Base-by-base conservation (phyloP, 1,284 basidiomycete species). In the Rhodotorula glutinis region DNA sequence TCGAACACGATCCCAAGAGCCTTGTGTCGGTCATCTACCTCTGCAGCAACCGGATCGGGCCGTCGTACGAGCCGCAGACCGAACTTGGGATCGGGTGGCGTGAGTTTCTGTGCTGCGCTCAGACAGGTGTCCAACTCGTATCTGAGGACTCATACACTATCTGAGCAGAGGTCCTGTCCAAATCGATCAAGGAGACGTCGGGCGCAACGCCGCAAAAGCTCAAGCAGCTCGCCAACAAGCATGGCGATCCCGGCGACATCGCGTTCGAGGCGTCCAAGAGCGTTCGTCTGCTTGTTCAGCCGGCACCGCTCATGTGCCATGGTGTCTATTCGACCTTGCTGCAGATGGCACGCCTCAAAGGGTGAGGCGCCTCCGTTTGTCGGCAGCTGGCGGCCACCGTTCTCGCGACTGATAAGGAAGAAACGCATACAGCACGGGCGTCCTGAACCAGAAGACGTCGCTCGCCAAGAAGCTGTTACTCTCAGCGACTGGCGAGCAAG, bases 11-110 rank as follows among this genome's bases (percentile, higher is more conserved):
- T 74, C 85, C 89, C 0, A 68, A 81, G 16, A 89, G 90, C 53
- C 83, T 96, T 53, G 79, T 89, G 52, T 84, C 90, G 19, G 83
- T 90, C n/a, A 81, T 95, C n/a, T 96, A 95, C 79, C 85, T 96
- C 33, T 82, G 94, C 49, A 91, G 90, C 33, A 96, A 94, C 78
- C 86, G 90, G 44, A 84, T 96, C 44, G 85, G 87, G 1, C 91
- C 92, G 23, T 73, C 78, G 0, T 79, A 80, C 67, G 79, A 79
- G 30, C 29, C 47, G 40, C 78, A 77, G 51, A 71, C 79, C 21
- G 79, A 80, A 65, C 77, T 80, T 19, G 80, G 80, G 3, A 67
- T 81, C 11, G 80, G 80, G 13, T 74, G 77, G 53, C 64, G 58
- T 59, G 49, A 40, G 58, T 59, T 27, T 5, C 51, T 25, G 27